These are phyloP conservation scores for Trichosporon faecale DNA, from an alignment of 1,284 basidiomycete species.

Conservation along the genomic window DNA sequence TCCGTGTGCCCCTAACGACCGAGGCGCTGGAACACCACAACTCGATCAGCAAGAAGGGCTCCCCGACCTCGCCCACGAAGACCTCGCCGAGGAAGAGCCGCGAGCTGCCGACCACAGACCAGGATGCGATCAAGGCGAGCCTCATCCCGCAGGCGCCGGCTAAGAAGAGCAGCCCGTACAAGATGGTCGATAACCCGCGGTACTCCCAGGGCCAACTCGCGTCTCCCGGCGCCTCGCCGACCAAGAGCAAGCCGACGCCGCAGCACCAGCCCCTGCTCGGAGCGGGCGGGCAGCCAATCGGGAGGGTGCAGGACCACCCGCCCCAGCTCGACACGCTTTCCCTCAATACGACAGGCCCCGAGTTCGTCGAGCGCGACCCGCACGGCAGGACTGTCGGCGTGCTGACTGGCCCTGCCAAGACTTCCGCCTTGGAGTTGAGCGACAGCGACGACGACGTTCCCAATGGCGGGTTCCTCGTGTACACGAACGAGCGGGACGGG, in stretches of 20 bases:
- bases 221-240: neutral
- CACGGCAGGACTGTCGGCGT: neutral
- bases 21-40: neutral
- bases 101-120: neutral
- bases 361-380: neutral
- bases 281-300: neutral
- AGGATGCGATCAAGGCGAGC: neutral
- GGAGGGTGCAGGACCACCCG: neutral
- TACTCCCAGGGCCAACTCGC: neutral
- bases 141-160: neutral
- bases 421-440: neutral
- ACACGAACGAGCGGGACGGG: neutral
- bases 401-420: neutral
- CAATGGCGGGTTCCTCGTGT: neutral
- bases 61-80: neutral
- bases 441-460: constrained; percentile 1
- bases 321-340: neutral
- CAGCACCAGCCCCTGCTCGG: neutral
- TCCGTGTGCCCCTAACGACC: neutral
- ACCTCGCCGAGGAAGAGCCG: neutral
- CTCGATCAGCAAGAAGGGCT: neutral
- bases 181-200: neutral
- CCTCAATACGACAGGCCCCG: neutral
- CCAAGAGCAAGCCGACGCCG: neutral
- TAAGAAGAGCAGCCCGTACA: neutral